Percentiles rank a stretch among this genome's conserved stretches.
Conservation (phyloP, 1,139 yeast species). For the Yamadazyma kanchanaburiensis region DNA sequence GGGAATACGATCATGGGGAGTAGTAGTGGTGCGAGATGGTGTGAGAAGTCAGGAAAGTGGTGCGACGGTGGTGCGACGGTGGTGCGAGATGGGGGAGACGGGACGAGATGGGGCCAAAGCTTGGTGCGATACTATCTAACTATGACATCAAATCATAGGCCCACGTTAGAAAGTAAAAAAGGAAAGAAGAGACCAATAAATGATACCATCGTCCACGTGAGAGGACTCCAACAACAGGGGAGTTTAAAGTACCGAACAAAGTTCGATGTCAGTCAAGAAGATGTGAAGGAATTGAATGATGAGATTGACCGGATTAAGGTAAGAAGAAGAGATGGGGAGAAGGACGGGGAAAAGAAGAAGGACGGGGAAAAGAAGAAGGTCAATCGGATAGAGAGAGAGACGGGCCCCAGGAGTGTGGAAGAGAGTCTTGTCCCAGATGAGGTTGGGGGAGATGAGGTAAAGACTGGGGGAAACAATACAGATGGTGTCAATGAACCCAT, state of each 20-base stretch:
- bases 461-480: no score
- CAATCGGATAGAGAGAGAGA: no score
- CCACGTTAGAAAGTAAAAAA: constrained; percentile 82
- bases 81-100: no score
- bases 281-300: constrained; percentile 21
- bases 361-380: no score
- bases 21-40: not conserved
- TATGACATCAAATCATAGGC: constrained; percentile 90
- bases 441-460: no score
- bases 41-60: not conserved
- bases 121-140: no score
- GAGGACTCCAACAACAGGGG: constrained; percentile 70
- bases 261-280: constrained; percentile 15
- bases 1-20: constrained; percentile 50
- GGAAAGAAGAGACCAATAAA: constrained; percentile 51
- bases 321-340: constrained; percentile 2
- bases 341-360: not conserved
- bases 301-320: constrained; percentile 11
- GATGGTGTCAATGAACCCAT: no score
- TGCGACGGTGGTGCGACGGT: no score
- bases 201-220: constrained; percentile 57
- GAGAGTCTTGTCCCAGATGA: no score
- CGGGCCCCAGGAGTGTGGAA: no score
- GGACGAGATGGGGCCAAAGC: not conserved
- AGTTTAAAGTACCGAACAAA: constrained; percentile 55